Evolutionary conservation across 495 filamentous ascomycete species (phyloP).

Genomic region (Hyaloscypha hepaticicola): DNA sequence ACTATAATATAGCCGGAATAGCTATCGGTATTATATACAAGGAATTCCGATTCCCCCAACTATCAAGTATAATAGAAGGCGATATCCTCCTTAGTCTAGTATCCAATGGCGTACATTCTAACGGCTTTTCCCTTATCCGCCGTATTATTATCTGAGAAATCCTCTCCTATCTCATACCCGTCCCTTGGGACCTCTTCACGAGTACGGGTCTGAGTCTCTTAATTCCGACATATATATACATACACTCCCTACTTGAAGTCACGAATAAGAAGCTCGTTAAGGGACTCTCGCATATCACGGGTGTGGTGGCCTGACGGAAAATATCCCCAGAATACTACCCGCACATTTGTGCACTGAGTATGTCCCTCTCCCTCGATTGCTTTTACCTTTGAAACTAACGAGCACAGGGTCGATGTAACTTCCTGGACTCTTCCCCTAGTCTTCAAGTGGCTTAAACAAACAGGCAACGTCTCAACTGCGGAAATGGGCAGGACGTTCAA

Average conservation of each 20-base stretch:
- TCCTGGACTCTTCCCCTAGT: constrained; percentile 71
- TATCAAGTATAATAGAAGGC: constrained; percentile 69
- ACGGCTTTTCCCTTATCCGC: constrained; percentile 92
- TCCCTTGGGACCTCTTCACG: constrained; percentile 64
- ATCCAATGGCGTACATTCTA: constrained; percentile 85
- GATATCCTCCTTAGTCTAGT: constrained; percentile 82
- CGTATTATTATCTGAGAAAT: constrained; percentile 73
- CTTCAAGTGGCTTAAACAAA: constrained; percentile 79
- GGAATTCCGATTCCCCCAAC: constrained; percentile 69
- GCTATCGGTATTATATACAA: constrained; percentile 78
- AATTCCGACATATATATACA: constrained; percentile 80
- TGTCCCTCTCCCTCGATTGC: not conserved
- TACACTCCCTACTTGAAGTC: constrained; percentile 66
- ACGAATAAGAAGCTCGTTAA: constrained; percentile 62
- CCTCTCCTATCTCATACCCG: constrained; percentile 62
- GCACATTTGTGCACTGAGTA: constrained; percentile 46
- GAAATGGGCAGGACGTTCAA: constrained; percentile 94
- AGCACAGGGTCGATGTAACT: constrained; percentile 67
- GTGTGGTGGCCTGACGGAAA: constrained; percentile 83
- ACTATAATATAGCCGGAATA: constrained; percentile 88
- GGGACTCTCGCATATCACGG: constrained; percentile 95
- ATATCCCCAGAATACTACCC: constrained; percentile 86
- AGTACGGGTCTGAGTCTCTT: constrained; percentile 73
- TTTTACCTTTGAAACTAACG: constrained; percentile 31
- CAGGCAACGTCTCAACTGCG: constrained; percentile 64